These are phyloP conservation scores for Colletotrichum brevisporum DNA, from an alignment of 2,329 filamentous ascomycete species.

Conservation along the genomic window DNA sequence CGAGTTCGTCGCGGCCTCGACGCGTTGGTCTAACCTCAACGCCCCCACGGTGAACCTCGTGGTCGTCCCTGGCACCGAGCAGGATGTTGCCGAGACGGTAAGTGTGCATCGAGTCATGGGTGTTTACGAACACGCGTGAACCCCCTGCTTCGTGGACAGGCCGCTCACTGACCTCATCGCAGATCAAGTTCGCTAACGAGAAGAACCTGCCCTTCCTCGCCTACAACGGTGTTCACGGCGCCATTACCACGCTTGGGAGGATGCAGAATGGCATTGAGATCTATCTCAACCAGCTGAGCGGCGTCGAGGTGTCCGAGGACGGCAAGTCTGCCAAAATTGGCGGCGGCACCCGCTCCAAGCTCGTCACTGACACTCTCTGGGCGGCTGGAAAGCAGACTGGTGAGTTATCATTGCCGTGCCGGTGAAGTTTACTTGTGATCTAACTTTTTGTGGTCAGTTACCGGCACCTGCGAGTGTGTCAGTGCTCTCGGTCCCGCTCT, in stretches of 20 bases:
- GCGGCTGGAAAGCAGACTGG: conserved; percentile 64
- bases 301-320: conserved; percentile 57
- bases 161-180: background rate
- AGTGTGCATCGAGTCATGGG: conserved; percentile 26
- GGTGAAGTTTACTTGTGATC: background rate
- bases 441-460: conserved; percentile 49
- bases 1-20: conserved; percentile 55
- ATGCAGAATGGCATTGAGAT: conserved; percentile 67
- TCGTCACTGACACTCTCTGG: conserved; percentile 64
- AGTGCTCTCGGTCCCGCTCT: conserved; percentile 64
- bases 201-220: conserved; percentile 65
- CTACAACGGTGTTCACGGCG: conserved; percentile 66
- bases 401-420: conserved; percentile 39
- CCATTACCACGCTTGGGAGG: conserved; percentile 61
- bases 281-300: conserved; percentile 59
- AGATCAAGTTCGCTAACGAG: conserved; percentile 60
- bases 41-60: conserved; percentile 60
- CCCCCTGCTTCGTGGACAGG: background rate
- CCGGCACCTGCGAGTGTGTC: conserved; percentile 67
- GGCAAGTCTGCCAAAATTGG: conserved; percentile 62
- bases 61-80: conserved; percentile 61
- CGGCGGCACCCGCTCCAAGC: conserved; percentile 62
- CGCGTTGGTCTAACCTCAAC: conserved; percentile 61
- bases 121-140: background rate
- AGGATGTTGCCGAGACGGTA: conserved; percentile 65